These are phyloP conservation scores for Rhodofomes roseus DNA, from an alignment of 1,284 basidiomycete genomes.

Conservation along the genomic window DNA sequence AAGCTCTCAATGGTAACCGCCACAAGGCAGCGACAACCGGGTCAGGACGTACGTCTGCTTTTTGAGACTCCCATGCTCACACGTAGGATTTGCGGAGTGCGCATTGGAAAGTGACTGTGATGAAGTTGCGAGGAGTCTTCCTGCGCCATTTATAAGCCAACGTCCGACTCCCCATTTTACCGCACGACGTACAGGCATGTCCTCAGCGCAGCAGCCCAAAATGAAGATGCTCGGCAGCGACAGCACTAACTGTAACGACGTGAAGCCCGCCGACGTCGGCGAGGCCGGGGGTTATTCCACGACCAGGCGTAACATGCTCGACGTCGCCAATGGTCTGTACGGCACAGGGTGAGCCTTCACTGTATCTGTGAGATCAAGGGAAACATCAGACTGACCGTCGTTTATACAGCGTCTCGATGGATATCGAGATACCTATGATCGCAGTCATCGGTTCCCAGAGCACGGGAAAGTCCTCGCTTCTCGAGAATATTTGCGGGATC, in stretches of 20 bases:
- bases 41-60: too few relatives aligned
- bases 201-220: too few relatives aligned
- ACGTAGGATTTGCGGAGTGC: too few relatives aligned
- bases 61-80: too few relatives aligned
- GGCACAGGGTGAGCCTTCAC: constrained; percentile 47
- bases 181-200: too few relatives aligned
- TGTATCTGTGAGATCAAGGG: neutral
- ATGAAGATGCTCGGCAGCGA: neutral
- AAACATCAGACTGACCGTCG: too few relatives aligned
- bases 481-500: constrained; percentile 72
- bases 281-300: neutral
- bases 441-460: constrained; percentile 44
- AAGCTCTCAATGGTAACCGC: too few relatives aligned
- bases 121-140: too few relatives aligned
- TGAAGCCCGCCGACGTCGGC: neutral
- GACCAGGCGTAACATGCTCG: constrained; percentile 41
- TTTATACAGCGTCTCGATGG: constrained; percentile 48
- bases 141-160: too few relatives aligned
- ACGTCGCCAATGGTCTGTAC: constrained; percentile 50
- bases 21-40: too few relatives aligned
- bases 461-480: constrained; percentile 71
- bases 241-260: neutral
- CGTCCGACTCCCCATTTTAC: too few relatives aligned
- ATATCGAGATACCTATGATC: constrained; percentile 68
- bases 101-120: too few relatives aligned